These are phyloP conservation scores for Seminavis robusta DNA, from an alignment of 108 stramenopile genomes.

Conservation along the genomic window DNA sequence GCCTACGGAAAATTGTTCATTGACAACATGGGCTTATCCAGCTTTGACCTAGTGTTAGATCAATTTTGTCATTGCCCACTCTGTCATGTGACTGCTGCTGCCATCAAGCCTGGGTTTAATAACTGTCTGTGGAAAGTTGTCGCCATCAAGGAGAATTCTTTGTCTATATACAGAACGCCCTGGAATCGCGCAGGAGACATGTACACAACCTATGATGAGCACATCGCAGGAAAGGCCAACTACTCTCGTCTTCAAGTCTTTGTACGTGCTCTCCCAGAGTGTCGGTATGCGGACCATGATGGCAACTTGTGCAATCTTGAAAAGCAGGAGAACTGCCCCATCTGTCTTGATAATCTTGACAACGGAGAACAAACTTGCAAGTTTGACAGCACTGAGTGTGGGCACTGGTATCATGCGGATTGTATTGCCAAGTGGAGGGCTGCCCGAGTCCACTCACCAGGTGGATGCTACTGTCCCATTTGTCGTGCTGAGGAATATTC, in stretches of 20 bases:
- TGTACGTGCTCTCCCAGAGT: constrained; percentile 1
- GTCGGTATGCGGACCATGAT: too few relatives aligned
- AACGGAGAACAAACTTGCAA: too few relatives aligned
- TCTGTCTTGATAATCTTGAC: too few relatives aligned
- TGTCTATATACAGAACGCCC: background rate
- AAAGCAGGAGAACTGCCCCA: too few relatives aligned
- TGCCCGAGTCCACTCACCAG: too few relatives aligned
- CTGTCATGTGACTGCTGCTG: background rate
- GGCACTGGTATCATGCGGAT: too few relatives aligned
- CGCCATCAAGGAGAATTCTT: background rate
- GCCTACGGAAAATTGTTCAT: background rate
- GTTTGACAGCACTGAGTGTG: too few relatives aligned
- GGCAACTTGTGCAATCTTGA: too few relatives aligned
- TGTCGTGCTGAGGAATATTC: too few relatives aligned
- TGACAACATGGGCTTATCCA: background rate
- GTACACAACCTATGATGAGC: constrained; percentile 7
- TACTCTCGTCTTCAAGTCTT: background rate
- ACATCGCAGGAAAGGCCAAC: background rate
- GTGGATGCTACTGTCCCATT: too few relatives aligned
- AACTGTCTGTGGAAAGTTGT: constrained; percentile 6
- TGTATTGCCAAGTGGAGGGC: too few relatives aligned
- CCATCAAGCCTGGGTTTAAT: constrained; percentile 9
- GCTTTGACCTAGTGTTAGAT: background rate
- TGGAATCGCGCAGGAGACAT: background rate
- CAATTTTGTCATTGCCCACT: background rate